These are phyloP conservation scores for Thalassiosira profunda DNA, from an alignment of 108 stramenopile genomes.

Conservation along the genomic window DNA sequence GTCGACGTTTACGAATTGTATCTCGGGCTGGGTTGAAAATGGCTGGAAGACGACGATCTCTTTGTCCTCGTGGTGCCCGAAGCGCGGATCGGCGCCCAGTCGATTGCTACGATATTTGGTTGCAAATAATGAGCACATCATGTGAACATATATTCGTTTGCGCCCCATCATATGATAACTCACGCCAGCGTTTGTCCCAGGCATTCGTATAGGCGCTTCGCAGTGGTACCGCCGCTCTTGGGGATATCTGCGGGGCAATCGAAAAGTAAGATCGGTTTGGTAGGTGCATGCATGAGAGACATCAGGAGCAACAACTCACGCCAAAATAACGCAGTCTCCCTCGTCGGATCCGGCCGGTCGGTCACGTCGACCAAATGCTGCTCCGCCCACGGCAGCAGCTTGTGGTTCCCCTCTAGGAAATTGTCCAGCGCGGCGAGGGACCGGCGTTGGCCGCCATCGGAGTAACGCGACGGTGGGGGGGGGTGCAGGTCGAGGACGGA, in stretches of 20 bases:
- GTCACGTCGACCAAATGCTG: constrained; percentile 39
- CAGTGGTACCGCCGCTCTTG: constrained; percentile 48
- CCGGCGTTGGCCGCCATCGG: no score
- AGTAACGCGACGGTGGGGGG: no score
- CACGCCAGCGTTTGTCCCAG: constrained; percentile 38
- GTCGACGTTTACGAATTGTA: constrained; percentile 53
- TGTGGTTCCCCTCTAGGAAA: no score
- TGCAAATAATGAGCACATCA: no score
- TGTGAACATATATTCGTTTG: no score
- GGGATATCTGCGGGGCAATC: constrained; percentile 30
- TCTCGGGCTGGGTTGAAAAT: constrained; percentile 25
- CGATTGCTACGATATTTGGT: no score
- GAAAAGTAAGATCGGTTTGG: neutral
- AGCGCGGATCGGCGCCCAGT: constrained; percentile 38
- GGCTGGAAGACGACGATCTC: constrained; percentile 37
- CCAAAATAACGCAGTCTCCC: constrained; percentile 48
- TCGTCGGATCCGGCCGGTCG: constrained; percentile 20
- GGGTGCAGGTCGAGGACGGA: no score
- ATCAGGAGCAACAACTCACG: constrained; percentile 2
- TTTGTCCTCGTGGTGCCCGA: constrained; percentile 23
- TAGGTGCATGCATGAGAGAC: neutral
- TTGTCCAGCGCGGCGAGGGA: no score
- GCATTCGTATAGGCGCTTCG: constrained; percentile 50
- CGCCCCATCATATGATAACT: no score
- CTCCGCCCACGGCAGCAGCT: constrained; percentile 43